These are phyloP conservation scores for Mucor plumbeus DNA, from an alignment of 371 early-diverging fungal genomes.

Conservation along the genomic window DNA sequence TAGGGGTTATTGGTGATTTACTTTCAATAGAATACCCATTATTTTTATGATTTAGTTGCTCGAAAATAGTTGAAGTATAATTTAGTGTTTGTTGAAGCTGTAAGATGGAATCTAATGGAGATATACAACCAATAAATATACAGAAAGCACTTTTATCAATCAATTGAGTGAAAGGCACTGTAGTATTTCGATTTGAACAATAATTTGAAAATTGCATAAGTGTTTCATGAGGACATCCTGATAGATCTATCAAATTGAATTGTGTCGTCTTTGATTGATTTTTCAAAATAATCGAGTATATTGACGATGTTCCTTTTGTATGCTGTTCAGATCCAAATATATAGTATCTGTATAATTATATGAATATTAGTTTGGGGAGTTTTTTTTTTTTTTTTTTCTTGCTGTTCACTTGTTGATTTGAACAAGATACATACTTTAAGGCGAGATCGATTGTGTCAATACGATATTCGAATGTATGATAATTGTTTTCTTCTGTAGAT, in stretches of 20 bases:
- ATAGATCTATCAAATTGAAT: conserved; percentile 7
- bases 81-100: conserved; percentile 4
- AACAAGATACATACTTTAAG: not conserved
- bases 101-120: not conserved
- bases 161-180: not conserved
- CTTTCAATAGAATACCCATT: not conserved
- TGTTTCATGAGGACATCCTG: conserved; percentile 1
- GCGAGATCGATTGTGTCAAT: conserved; percentile 4
- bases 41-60: not conserved
- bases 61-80: not conserved
- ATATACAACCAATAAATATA: not conserved
- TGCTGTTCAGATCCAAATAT: conserved; percentile 6
- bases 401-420: no score
- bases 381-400: no score
- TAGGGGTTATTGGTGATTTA: not conserved
- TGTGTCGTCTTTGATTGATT: not conserved
- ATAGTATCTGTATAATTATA: conserved; percentile 9
- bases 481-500: not conserved
- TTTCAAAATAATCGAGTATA: conserved; percentile 9
- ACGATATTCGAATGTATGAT: not conserved
- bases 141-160: not conserved
- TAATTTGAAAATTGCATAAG: not conserved
- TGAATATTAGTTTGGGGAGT: not conserved
- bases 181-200: not conserved
- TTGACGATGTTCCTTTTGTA: not conserved